These are phyloP conservation scores for Citrus inodora DNA, from an alignment of 345 rosid genomes.

Conservation along the genomic window DNA sequence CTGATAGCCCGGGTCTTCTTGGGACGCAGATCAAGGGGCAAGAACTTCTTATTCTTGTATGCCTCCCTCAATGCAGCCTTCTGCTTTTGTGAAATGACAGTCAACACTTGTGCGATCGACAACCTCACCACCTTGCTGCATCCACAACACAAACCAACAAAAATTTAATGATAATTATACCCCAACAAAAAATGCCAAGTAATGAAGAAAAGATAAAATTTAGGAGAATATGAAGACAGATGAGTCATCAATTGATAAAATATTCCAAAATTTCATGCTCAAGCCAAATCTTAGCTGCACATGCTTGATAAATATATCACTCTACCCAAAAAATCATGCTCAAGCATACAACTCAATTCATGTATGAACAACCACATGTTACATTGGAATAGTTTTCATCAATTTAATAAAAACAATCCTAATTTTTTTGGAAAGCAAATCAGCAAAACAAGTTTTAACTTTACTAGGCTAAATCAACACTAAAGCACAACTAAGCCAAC, in stretches of 20 bases:
- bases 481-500: not conserved
- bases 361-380: not conserved
- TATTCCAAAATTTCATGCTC: no score
- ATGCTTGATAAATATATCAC: not conserved
- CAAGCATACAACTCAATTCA: not conserved
- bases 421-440: not conserved
- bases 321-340: not conserved
- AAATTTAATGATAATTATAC: not conserved
- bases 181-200: not conserved
- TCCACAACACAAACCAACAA: not conserved
- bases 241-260: no score
- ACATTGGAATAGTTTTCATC: not conserved
- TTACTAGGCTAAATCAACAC: not conserved
- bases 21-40: slow-evolving; percentile 93
- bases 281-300: no score
- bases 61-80: slow-evolving; percentile 82
- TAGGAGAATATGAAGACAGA: not conserved
- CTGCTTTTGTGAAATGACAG: slow-evolving; percentile 88
- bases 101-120: slow-evolving; percentile 89
- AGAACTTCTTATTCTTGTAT: slow-evolving; percentile 68
- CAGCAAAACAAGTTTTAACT: not conserved
- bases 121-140: slow-evolving; percentile 92
- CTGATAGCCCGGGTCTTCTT: slow-evolving; percentile 97
- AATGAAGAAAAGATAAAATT: not conserved
- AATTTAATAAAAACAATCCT: not conserved